A percentile compares a stretch with the other conserved stretches of the same genome.
Evolutionary conservation across 495 filamentous ascomycete genomes (phyloP).

Genomic region (Antarctomyces pellizariae): DNA sequence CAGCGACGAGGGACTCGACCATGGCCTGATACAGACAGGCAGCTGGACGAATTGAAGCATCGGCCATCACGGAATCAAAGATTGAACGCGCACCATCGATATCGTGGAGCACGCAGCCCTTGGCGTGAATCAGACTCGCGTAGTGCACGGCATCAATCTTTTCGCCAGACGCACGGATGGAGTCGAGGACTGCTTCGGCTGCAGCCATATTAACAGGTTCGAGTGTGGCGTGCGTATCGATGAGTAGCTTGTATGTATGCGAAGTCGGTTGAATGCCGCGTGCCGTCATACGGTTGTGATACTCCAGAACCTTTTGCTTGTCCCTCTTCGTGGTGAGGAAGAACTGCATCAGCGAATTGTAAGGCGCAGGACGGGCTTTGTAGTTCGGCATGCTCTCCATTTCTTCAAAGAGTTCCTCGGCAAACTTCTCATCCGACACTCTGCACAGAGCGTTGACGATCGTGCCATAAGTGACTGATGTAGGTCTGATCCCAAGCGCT

Average conservation of each 20-base stretch:
- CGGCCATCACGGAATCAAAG: slow-evolving; percentile 57
- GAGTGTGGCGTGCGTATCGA: slow-evolving; percentile 85
- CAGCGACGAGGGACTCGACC: slow-evolving; percentile 90
- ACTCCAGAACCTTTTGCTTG: slow-evolving; percentile 76
- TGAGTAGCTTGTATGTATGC: slow-evolving; percentile 94
- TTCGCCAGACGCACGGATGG: slow-evolving; percentile 50
- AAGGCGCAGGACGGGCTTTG: slow-evolving; percentile 87
- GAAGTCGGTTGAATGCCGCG: slow-evolving; percentile 75
- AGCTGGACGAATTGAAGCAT: slow-evolving; percentile 38
- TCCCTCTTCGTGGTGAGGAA: slow-evolving; percentile 95
- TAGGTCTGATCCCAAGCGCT: slow-evolving; percentile 72
- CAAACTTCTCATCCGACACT: slow-evolving; percentile 91
- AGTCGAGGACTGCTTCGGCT: slow-evolving; percentile 62
- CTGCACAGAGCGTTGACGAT: slow-evolving; percentile 95
- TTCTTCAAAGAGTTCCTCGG: slow-evolving; percentile 93
- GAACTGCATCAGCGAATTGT: slow-evolving; percentile 98
- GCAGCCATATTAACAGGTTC: slow-evolving; percentile 81
- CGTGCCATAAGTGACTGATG: slow-evolving; percentile 92
- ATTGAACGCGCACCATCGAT: slow-evolving; percentile 56
- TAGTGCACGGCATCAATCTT: slow-evolving; percentile 83
- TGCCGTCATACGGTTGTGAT: slow-evolving; percentile 81
- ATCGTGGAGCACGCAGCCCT: slow-evolving; percentile 84
- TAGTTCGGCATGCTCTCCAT: slow-evolving; percentile 99
- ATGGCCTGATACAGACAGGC: slow-evolving; percentile 87
- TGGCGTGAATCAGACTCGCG: slow-evolving; percentile 83